Evolutionary conservation across 768 basidiomycete genomes (phyloP), one percentile per base, ranked within the genome.

Genomic region (Tubosaeta sp.): DNA sequence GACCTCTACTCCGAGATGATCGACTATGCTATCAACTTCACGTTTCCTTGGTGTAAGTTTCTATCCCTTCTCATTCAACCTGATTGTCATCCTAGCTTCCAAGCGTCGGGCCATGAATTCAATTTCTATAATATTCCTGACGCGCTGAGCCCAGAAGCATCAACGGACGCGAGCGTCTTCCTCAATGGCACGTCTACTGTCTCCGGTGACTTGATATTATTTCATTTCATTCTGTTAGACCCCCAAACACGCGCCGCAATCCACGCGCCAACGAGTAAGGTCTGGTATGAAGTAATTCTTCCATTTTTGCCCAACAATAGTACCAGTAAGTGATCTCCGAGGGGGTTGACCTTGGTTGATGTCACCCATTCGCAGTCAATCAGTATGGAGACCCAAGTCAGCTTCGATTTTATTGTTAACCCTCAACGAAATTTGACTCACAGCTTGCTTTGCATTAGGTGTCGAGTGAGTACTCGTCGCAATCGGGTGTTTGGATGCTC

Each of bases 21-120:
- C 31, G 85, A 88, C 61, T 88, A 88, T 60, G 83, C 85, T 7
- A 45, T 81, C 53, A 88, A 88, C 61, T 87, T 76, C 63, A 85
- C 85, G 0, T 81, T 75, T 62, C 87, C 86, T 1, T 79, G 78
- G 78, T 62, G 72, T 80, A 65, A 25, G 75, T 53, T 25, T 43
- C 27, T 19, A 6, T 53, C 27, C 13, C 13, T 35, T 38, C 22
- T 26, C 38, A 22, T 32, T 53, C 17, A 17, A 27, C 48, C 32
- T 46, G 29, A 60, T 29, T 37, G 8, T 31, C 45, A 48, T 19
- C 11, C 14, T 8, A 14, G 5, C 46, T 8, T 10, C 25, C 14
- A 50, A 49, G 61, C 61, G 16, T 35, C 33, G 9, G 54, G 55
- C n/a, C 12, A 33, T 26, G 39, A 48, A 4, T 48, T 53, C 25